A percentile compares a stretch with the other conserved stretches of the same genome.
Conservation (phyloP, 345 rosid genomes). For the Arabidopsis suecica region DNA sequence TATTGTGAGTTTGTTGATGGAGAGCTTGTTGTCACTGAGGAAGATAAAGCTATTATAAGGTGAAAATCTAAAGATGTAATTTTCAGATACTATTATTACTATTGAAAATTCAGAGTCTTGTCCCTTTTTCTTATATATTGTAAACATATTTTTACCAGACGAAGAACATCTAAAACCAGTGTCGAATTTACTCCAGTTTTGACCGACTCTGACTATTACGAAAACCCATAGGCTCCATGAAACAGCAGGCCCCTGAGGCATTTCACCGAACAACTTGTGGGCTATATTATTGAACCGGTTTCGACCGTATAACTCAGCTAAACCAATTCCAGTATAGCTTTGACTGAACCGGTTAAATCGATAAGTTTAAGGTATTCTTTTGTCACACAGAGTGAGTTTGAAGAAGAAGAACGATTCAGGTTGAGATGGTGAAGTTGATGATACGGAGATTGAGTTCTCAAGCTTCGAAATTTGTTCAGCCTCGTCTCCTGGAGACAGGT, state of each 20-base stretch:
- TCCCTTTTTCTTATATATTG: neutral
- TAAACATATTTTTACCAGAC: neutral
- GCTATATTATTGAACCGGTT: neutral
- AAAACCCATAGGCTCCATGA: neutral
- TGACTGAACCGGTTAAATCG: neutral
- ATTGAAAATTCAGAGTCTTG: slow-evolving; percentile 10
- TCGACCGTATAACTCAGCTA: neutral
- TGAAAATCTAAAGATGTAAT: slow-evolving; percentile 10
- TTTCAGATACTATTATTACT: slow-evolving; percentile 5
- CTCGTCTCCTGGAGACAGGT: neutral
- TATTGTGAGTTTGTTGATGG: slow-evolving; percentile 89
- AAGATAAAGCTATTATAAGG: slow-evolving; percentile 52
- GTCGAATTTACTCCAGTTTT: neutral
- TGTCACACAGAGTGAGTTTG: neutral
- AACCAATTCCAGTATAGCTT: slow-evolving; percentile 17
- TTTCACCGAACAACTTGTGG: neutral
- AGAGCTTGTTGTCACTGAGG: slow-evolving; percentile 62
- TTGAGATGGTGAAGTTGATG: neutral
- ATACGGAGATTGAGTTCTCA: neutral
- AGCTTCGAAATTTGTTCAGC: neutral
- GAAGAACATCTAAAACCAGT: slow-evolving; percentile 2
- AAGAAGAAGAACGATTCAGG: neutral
- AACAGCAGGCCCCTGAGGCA: neutral
- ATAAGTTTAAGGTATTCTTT: neutral
- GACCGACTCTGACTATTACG: too few relatives aligned